Base-by-base conservation (phyloP, 75 land plant species). In the Ceratopteris richardii region DNA sequence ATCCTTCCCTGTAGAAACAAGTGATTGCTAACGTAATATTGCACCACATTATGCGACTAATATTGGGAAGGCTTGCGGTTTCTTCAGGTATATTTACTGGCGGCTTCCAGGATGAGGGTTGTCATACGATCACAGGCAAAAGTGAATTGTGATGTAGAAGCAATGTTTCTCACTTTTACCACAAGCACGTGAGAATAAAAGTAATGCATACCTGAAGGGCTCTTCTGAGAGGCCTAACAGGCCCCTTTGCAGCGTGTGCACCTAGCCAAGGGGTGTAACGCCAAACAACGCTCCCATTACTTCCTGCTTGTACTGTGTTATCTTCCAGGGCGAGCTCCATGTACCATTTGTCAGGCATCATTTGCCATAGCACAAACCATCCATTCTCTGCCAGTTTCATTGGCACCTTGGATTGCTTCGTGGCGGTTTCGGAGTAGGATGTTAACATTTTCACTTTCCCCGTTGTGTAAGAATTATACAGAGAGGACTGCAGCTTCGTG, bases 181-280 rank as follows among this genome's bases (percentile, higher is more conserved):
- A 67, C 76, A 14, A 40, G n/a, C n/a, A n/a, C n/a, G n/a, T n/a
- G n/a, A n/a, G n/a, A n/a, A n/a, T n/a, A n/a, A n/a, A n/a, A n/a
- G n/a, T n/a, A n/a, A n/a, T n/a, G n/a, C n/a, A n/a, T n/a, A 87
- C 90, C 90, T 87, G 92, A 22, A 88, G 63, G 37, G 75, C 84
- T 0, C 92, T 81, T 0, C 92, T 84, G 27, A 88, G 73, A 19
- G 92, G 89, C 46, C 92, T 58, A 0, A 88, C 77, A 23, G 77
- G 78, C 0, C 94, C 94, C 19, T 58, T 76, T 11, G 82, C 68
- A 27, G 81, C 66, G 36, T 79, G 85, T 0, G 76, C 64, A 28
- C 74, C 79, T 43, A 81, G 79, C 60, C 74, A 69, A 0, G 86
- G 71, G 27, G 77, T 82, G 40, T 85, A 85, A 13, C 94, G 43